Percentiles rank a stretch among this genome's conserved stretches.
phyloP scores from a whole-genome alignment of 2,329 filamentous ascomycete species.

The Colletotrichum tofieldiae region DNA sequence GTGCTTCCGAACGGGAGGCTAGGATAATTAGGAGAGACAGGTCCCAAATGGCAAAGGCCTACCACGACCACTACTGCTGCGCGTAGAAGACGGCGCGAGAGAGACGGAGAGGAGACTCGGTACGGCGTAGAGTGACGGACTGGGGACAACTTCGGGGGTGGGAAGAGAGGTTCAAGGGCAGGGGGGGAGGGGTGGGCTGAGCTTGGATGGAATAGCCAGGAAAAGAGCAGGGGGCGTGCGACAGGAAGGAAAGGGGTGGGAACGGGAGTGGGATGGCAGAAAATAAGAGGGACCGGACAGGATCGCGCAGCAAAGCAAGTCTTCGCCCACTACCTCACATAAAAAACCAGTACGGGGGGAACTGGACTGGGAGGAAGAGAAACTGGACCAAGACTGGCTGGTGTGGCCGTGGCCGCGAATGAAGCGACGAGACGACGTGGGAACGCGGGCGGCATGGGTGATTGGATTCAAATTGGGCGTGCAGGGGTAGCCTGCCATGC shows the following conservation, averaged over 20 bases:
- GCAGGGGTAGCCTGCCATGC: constrained; percentile 13
- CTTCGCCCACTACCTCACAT: neutral
- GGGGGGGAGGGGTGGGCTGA: neutral
- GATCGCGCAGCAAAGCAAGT: neutral
- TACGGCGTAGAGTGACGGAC: constrained; percentile 33
- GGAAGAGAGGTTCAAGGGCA: neutral
- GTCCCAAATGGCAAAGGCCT: constrained; percentile 8
- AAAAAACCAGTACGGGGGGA: neutral
- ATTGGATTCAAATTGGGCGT: constrained; percentile 14
- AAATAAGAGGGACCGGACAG: constrained; percentile 2
- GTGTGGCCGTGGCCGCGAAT: constrained; percentile 3
- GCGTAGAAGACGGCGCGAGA: constrained; percentile 5
- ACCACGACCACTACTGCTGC: neutral
- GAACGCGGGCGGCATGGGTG: neutral
- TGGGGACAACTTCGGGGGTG: constrained; percentile 14
- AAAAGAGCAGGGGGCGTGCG: constrained; percentile 20
- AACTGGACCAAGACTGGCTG: constrained; percentile 21
- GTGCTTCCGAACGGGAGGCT: constrained; percentile 17
- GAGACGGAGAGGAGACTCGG: constrained; percentile 21
- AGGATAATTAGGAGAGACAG: constrained; percentile 24
- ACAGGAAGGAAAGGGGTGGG: neutral
- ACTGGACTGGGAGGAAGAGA: neutral
- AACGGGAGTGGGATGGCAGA: neutral
- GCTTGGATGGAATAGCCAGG: neutral
- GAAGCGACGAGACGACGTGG: constrained; percentile 8